phyloP scores from a whole-genome alignment of 257 asterid species.

The Primulina eburnea region DNA sequence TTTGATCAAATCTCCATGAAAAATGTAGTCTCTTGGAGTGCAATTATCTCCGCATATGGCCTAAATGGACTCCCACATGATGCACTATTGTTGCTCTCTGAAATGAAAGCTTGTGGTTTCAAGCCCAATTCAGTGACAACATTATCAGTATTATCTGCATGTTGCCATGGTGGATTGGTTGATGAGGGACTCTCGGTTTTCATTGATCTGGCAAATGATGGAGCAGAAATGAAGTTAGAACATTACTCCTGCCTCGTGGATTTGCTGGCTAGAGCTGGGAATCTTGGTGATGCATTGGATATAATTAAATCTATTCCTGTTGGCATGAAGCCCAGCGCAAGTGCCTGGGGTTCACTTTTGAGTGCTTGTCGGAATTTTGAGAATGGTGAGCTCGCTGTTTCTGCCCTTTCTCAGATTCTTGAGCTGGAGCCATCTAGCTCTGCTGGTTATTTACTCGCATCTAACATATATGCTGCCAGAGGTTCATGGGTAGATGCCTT shows the following conservation, averaged over 20 bases:
- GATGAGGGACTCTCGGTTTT: slow-evolving; percentile 66
- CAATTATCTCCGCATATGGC: slow-evolving; percentile 78
- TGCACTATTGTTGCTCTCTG: slow-evolving; percentile 58
- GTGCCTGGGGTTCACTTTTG: slow-evolving; percentile 90
- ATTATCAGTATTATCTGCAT: slow-evolving; percentile 70
- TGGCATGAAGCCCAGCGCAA: slow-evolving; percentile 46
- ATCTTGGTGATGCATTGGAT: slow-evolving; percentile 61
- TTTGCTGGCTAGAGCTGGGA: slow-evolving; percentile 83
- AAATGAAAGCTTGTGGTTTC: slow-evolving; percentile 59
- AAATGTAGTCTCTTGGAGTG: slow-evolving; percentile 73
- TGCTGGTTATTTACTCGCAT: slow-evolving; percentile 72
- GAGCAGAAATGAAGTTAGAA: slow-evolving; percentile 44
- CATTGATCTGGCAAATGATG: slow-evolving; percentile 40
- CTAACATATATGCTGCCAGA: slow-evolving; percentile 60
- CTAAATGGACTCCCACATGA: slow-evolving; percentile 69
- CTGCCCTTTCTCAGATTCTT: slow-evolving; percentile 50
- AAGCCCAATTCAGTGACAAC: slow-evolving; percentile 67
- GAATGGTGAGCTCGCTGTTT: slow-evolving; percentile 33
- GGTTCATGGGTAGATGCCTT: slow-evolving; percentile 68
- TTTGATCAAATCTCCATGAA: slow-evolving; percentile 56
- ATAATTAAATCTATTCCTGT: slow-evolving; percentile 43
- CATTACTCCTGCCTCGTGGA: slow-evolving; percentile 89
- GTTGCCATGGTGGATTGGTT: slow-evolving; percentile 91
- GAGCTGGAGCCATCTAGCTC: slow-evolving; percentile 75
- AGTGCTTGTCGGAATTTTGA: slow-evolving; percentile 70